Evolutionary conservation across 148 eudicot genomes (phyloP).

Genomic region (Cornus suecica): DNA sequence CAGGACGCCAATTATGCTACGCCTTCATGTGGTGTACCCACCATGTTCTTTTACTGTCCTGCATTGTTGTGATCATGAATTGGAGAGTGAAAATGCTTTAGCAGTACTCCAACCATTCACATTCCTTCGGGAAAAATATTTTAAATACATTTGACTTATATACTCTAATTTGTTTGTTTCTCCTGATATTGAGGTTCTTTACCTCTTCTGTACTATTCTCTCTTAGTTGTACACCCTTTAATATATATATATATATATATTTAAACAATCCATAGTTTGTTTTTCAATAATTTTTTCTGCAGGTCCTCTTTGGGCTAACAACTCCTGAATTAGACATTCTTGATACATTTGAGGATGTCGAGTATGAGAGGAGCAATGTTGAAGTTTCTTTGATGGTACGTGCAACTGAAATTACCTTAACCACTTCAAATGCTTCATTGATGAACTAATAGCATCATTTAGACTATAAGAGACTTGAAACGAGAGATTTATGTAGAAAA

Average conservation of each 20-base stretch:
- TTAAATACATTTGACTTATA: too few relatives aligned
- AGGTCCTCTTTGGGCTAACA: slow-evolving; percentile 31
- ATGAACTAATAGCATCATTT: background rate
- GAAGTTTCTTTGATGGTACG: slow-evolving; percentile 36
- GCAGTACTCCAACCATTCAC: too few relatives aligned
- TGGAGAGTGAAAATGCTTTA: too few relatives aligned
- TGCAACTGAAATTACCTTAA: background rate
- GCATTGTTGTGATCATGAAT: too few relatives aligned
- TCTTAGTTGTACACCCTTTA: background rate
- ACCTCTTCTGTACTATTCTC: background rate
- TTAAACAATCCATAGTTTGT: background rate
- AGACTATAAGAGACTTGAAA: background rate
- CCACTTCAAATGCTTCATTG: background rate
- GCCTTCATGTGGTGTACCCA: too few relatives aligned
- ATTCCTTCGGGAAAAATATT: too few relatives aligned
- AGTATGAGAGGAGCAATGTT: slow-evolving; percentile 28
- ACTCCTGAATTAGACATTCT: slow-evolving; percentile 24
- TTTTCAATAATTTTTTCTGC: background rate
- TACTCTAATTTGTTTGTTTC: too few relatives aligned
- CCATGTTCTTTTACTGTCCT: too few relatives aligned
- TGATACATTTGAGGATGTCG: slow-evolving; percentile 30
- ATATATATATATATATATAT: background rate
- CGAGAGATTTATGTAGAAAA: slow-evolving; percentile 3
- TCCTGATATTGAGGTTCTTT: too few relatives aligned
- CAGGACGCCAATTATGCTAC: too few relatives aligned